phyloP scores from a whole-genome alignment of 768 basidiomycete species.

The Tylopilus vinaceipallidus region DNA sequence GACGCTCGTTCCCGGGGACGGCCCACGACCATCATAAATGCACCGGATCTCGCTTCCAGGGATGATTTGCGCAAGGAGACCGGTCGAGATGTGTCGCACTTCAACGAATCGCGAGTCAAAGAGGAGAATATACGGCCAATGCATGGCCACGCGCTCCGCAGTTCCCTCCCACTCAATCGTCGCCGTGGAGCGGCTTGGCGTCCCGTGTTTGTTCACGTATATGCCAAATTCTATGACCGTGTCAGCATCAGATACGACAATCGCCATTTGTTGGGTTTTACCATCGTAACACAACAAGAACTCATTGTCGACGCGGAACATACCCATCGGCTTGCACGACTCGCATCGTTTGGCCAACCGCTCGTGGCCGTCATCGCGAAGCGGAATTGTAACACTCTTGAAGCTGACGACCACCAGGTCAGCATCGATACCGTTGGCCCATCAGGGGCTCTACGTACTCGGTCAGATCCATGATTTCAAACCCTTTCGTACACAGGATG shows the following conservation, averaged over 20 bases:
- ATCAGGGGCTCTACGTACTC: conserved; percentile 55
- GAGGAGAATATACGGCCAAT: conserved; percentile 83
- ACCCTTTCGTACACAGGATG: conserved; percentile 90
- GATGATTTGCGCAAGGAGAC: conserved; percentile 79
- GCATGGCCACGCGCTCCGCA: conserved; percentile 85
- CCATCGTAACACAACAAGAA: conserved; percentile 90
- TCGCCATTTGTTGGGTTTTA: conserved; percentile 39
- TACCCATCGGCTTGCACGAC: conserved; percentile 78
- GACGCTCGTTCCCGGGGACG: conserved; percentile 25
- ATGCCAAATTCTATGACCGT: conserved; percentile 74
- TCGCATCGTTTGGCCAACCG: conserved; percentile 80
- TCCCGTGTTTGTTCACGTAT: conserved; percentile 90
- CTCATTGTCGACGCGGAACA: conserved; percentile 88
- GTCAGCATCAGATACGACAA: conserved; percentile 3
- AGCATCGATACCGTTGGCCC: background rate
- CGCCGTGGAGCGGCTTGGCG: conserved; percentile 65
- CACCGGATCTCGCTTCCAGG: conserved; percentile 79
- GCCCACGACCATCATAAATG: conserved; percentile 83
- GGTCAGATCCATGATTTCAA: conserved; percentile 95
- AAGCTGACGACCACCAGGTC: conserved; percentile 45
- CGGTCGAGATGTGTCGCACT: conserved; percentile 79
- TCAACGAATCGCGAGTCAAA: conserved; percentile 92
- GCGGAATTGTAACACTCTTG: conserved; percentile 87
- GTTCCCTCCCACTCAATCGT: conserved; percentile 95
- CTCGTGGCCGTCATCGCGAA: conserved; percentile 69